Evolutionary conservation across 2,329 filamentous ascomycete genomes (phyloP).

Genomic region (Xylaria sp.): DNA sequence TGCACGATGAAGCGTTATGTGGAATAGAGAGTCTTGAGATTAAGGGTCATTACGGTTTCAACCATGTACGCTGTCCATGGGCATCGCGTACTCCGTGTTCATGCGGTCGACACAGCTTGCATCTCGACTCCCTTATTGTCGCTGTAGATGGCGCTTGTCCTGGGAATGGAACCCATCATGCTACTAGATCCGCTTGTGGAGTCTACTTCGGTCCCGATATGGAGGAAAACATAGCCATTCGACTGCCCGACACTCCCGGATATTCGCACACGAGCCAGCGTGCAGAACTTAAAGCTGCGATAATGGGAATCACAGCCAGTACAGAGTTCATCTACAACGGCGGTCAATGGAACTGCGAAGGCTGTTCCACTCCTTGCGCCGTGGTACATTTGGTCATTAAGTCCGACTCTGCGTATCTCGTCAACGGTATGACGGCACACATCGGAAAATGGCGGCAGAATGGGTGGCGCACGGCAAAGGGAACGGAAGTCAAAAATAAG

Average conservation of each 20-base stretch:
- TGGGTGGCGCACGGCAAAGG: conserved; percentile 30
- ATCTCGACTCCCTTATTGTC: background rate
- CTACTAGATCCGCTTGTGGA: background rate
- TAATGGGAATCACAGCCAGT: background rate
- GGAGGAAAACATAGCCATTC: background rate
- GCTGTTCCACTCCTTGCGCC: conserved; percentile 23
- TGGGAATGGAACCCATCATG: background rate
- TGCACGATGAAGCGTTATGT: background rate
- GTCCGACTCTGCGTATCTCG: conserved; percentile 37
- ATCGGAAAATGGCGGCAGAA: conserved; percentile 33
- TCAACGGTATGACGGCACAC: conserved; percentile 30
- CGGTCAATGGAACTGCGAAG: conserved; percentile 20
- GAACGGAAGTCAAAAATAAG: conserved; percentile 28
- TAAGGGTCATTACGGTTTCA: background rate
- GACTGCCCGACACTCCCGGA: background rate
- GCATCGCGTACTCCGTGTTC: background rate
- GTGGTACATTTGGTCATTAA: conserved; percentile 33
- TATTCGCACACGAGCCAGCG: background rate
- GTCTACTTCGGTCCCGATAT: background rate
- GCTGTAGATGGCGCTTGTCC: background rate
- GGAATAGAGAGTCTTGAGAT: background rate
- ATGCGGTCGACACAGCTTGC: background rate
- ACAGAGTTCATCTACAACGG: conserved; percentile 12
- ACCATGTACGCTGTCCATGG: background rate
- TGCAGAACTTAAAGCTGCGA: background rate